Evolutionary conservation across 2,329 filamentous ascomycete species (phyloP), one percentile per base, ranked within the genome.

Genomic region (Coniochaeta sp.): DNA sequence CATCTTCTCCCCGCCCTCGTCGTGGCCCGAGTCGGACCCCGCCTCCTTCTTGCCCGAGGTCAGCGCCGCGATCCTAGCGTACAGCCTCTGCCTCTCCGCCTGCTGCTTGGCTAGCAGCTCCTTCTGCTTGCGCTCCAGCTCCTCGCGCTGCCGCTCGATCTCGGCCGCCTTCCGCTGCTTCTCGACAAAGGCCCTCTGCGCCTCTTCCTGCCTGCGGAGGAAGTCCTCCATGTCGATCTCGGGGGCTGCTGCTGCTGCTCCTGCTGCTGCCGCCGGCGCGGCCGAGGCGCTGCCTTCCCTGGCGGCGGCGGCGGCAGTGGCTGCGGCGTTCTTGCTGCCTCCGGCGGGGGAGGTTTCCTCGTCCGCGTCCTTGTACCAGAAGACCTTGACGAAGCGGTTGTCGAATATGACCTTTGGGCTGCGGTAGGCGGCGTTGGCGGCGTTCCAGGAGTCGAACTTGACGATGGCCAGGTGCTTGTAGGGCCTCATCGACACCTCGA

Each of bases 331-430:
- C 19, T 65, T 52, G 47, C 17, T 22, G 22, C 8, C 16, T 40
- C 38, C 38, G 43, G 47, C 12, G 12, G 24, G 24, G 14, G 24
- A 6, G 26, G 47, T 4, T 14, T 31, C n/a, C 12, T 17, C 74
- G 28, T 81, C 79, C 22, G 4, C n/a, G 6, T 82, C 80, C 66
- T 85, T 88, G 69, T 85, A 81, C 90, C 90, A 93, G 67, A 88
- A 92, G 0, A 93, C 88, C 67, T 91, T 93, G 57, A 95, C 90
- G 66, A 95, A 95, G 12, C 90, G 81, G 66, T 93, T 95, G 67
- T 93, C 89, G 68, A 93, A 95, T 52, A 95, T 87, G 55, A 87
- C 87, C 68, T 91, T 91, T 0, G 90, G 90, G 9, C 88, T 92
- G 55, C 82, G 81, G 70, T 90, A 91, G 1, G 90, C 90, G 17